Evolutionary conservation across 805 yeast genomes (phyloP).

Genomic region (Torulaspora maleeae): DNA sequence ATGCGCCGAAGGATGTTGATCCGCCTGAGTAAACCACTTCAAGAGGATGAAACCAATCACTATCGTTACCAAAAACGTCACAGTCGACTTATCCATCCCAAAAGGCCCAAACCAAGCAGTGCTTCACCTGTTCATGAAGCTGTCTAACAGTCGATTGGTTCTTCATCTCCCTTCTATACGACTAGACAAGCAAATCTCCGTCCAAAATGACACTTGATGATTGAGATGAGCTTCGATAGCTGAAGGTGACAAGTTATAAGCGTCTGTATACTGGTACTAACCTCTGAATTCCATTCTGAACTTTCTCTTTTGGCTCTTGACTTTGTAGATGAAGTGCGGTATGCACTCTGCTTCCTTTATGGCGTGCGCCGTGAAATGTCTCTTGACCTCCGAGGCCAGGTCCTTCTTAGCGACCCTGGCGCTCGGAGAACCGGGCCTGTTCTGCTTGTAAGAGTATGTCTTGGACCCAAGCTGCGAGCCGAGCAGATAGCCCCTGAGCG

Average conservation of each 20-base stretch:
- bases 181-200: not conserved
- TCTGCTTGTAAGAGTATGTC: conserved; percentile 41
- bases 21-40: conserved; percentile 62
- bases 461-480: conserved; percentile 70
- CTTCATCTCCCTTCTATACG: not conserved
- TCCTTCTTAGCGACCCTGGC: conserved; percentile 54
- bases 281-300: conserved; percentile 39
- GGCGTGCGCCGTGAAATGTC: conserved; percentile 57
- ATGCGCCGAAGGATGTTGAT: conserved; percentile 41
- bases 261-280: conserved; percentile 1
- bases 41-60: conserved; percentile 53
- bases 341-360: conserved; percentile 81
- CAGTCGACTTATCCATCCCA: conserved; percentile 51
- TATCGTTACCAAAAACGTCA: conserved; percentile 46
- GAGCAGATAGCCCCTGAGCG: conserved; percentile 65
- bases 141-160: not conserved
- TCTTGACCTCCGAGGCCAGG: conserved; percentile 55
- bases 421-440: conserved; percentile 19
- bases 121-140: not conserved
- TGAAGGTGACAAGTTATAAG: not conserved
- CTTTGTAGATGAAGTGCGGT: conserved; percentile 83
- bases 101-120: not conserved
- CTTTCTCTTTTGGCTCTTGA: conserved; percentile 58
- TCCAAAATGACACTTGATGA: not conserved
- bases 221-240: not conserved